These are phyloP conservation scores for Aspergillus brunneoviolaceus DNA, from an alignment of 2,329 filamentous ascomycete species.

Conservation along the genomic window DNA sequence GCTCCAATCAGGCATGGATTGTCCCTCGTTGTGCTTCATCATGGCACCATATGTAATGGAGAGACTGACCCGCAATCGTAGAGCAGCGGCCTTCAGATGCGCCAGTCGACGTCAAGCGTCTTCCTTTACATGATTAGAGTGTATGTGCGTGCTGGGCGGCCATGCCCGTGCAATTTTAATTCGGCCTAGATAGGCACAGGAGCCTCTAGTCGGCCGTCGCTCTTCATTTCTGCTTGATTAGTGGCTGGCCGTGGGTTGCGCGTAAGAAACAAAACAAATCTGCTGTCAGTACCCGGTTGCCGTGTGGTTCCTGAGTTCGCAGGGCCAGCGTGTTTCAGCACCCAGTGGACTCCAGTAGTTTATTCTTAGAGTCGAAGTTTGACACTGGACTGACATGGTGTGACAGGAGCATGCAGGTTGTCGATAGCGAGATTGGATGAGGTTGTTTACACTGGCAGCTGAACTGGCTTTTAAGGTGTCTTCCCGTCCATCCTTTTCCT, in stretches of 20 bases:
- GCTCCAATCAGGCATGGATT: conserved; percentile 1
- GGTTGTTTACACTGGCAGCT: background rate
- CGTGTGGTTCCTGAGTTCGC: background rate
- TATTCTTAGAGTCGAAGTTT: conserved; percentile 1
- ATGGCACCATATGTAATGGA: background rate
- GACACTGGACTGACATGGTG: conserved; percentile 1
- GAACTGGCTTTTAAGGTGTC: background rate
- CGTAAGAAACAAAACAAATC: background rate
- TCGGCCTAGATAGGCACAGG: background rate
- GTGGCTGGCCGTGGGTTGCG: background rate
- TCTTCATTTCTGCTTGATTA: conserved; percentile 4
- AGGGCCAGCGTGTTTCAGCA: background rate
- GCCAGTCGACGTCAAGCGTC: background rate
- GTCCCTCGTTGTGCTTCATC: background rate
- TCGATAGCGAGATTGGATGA: background rate
- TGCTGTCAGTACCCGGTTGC: background rate
- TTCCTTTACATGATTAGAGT: background rate
- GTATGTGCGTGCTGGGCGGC: background rate
- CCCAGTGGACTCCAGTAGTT: conserved; percentile 5
- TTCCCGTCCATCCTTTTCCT: background rate
- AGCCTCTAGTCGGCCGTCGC: background rate
- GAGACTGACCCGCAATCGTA: background rate
- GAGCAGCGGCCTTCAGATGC: background rate
- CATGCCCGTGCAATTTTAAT: conserved; percentile 1
- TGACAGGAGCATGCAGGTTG: background rate